Base-by-base conservation (phyloP, 1,284 basidiomycete species). In the Cerrena zonata region DNA sequence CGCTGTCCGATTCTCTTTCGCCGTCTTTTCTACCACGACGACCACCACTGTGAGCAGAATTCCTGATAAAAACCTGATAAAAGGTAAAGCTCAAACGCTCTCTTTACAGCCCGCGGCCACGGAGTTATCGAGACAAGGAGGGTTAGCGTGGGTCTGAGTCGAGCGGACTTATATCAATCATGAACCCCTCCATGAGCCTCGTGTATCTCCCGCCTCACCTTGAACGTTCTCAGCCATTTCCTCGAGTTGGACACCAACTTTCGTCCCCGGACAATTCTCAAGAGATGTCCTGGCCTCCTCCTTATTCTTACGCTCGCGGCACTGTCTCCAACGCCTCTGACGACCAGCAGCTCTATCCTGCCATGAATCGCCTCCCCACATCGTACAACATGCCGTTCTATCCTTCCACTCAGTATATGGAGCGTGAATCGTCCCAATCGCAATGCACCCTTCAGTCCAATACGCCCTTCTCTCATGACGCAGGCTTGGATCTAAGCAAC, bases 291-390 rank as follows among this genome's bases (percentile, higher is more conserved):
- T 64, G 60, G 62, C 56, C 57, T 34, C 30, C 53, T 15, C 30
- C 47, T 46, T 54, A 58, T 27, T 57, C 59, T 18, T 53, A 54
- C 30, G 53, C 62, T 21, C 55, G 51, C 48, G 22, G 5, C 42
- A 38, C 68, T 52, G 18, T 56, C 54, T 56, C 67, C 52, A n/a
- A 56, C 56, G 56, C 49, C 21, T 58, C 30, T 34, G 30, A 62
- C 46, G 48, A 56, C n/a, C 61, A 70, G n/a, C 59, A 60, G 22
- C 65, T 73, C 49, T 70, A 70, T 50, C 53, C 65, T 48, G 53
- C 61, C 51, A 61, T 68, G 57, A 55, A 55, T 50, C 65, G 61
- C 30, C 47, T 64, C 2, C 50, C 61, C 13, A 13, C 19, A 13
- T 24, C 41, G 5, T 19, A 42, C 39, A 7, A 5, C 39, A 7